phyloP scores from a whole-genome alignment of 1,139 yeast genomes.

The Meyerozyma athensensis region DNA sequence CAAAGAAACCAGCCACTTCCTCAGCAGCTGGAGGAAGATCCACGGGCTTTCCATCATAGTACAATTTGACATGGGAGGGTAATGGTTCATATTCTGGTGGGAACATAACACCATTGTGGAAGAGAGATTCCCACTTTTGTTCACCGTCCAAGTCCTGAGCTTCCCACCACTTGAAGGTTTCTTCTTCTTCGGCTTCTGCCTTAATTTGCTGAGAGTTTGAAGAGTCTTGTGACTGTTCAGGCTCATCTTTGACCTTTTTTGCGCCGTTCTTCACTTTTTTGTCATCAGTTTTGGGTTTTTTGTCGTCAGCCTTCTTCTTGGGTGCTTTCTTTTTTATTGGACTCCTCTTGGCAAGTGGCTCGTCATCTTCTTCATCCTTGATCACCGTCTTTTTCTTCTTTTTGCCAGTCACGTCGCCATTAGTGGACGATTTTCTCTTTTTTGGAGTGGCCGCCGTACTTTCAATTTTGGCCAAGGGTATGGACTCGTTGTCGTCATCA shows the following conservation, averaged over 20 bases:
- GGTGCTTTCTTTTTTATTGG: constrained; percentile 1
- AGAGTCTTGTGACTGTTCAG: constrained; percentile 11
- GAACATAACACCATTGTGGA: constrained; percentile 86
- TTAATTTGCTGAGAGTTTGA: too few species aligned
- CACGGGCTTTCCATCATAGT: constrained; percentile 74
- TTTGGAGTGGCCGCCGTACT: neutral
- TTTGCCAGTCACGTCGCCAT: neutral
- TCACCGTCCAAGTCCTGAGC: constrained; percentile 64
- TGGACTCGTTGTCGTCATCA: neutral
- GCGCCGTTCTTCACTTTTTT: constrained; percentile 7
- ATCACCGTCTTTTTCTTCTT: constrained; percentile 3
- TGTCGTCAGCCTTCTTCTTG: constrained; percentile 7
- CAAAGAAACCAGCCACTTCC: constrained; percentile 95
- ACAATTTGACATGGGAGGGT: constrained; percentile 72
- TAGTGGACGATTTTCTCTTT: neutral
- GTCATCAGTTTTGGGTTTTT: constrained; percentile 4
- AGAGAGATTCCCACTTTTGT: constrained; percentile 80
- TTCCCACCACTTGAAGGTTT: constrained; percentile 83
- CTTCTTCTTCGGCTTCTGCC: constrained; percentile 55
- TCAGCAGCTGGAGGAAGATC: constrained; percentile 76
- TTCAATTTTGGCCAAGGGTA: neutral
- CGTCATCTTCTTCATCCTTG: constrained; percentile 6
- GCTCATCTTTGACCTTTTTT: constrained; percentile 11
- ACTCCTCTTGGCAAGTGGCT: constrained; percentile 3
- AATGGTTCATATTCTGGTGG: constrained; percentile 90